Evolutionary conservation across 1,139 yeast genomes (phyloP).

Genomic region (Blastobotrys raffinosifermentans): DNA sequence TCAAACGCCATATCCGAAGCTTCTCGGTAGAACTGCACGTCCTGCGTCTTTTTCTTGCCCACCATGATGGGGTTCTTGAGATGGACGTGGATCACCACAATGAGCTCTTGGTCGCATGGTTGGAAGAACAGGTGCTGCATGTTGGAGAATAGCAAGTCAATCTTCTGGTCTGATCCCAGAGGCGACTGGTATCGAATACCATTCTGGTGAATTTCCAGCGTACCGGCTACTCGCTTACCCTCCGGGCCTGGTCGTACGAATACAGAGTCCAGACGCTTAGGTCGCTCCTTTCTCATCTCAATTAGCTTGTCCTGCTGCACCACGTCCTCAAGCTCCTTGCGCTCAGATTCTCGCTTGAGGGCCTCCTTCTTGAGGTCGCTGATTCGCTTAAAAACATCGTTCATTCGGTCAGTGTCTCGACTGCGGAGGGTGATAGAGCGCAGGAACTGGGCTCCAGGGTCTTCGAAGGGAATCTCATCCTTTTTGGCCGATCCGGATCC

Average conservation of each 20-base stretch:
- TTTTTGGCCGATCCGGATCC: slow-evolving; percentile 69
- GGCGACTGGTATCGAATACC: slow-evolving; percentile 89
- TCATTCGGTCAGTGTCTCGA: slow-evolving; percentile 86
- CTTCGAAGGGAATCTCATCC: slow-evolving; percentile 86
- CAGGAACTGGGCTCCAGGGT: slow-evolving; percentile 78
- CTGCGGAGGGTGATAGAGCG: slow-evolving; percentile 86
- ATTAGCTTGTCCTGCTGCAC: slow-evolving; percentile 85
- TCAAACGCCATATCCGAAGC: slow-evolving; percentile 96
- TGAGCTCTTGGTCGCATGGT: slow-evolving; percentile 91
- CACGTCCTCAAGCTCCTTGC: slow-evolving; percentile 90
- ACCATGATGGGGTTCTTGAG: slow-evolving; percentile 89
- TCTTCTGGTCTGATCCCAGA: slow-evolving; percentile 73
- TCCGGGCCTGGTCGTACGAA: slow-evolving; percentile 95
- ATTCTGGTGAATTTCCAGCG: slow-evolving; percentile 87
- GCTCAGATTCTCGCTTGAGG: slow-evolving; percentile 83
- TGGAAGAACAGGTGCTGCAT: slow-evolving; percentile 92
- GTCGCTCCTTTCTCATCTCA: slow-evolving; percentile 74
- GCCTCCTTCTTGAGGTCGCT: slow-evolving; percentile 90
- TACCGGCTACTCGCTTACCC: slow-evolving; percentile 89
- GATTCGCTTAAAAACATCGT: slow-evolving; percentile 84
- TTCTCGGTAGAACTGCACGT: slow-evolving; percentile 93
- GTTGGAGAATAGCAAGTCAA: slow-evolving; percentile 83
- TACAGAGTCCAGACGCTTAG: slow-evolving; percentile 80
- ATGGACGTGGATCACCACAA: slow-evolving; percentile 89
- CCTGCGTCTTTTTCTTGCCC: slow-evolving; percentile 93